Conservation (phyloP, 106 monocot genomes). For the Dendrobium nobile region DNA sequence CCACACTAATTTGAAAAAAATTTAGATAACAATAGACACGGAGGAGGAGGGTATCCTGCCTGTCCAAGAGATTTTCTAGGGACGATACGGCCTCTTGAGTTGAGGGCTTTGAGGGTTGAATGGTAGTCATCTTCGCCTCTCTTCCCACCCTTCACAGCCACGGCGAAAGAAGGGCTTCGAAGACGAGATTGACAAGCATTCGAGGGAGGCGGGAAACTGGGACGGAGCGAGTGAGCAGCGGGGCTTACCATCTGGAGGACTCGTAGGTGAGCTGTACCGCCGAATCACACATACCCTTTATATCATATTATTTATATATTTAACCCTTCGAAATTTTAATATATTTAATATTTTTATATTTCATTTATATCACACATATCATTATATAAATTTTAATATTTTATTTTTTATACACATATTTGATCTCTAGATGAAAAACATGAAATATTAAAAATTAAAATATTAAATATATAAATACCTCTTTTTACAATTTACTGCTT, state of each 20-base stretch:
- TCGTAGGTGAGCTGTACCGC: too few relatives aligned
- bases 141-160: not conserved
- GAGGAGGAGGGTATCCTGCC: constrained; percentile 21
- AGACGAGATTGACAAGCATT: not conserved
- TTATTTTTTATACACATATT: too few relatives aligned
- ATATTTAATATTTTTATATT: too few relatives aligned
- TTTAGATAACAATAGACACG: not conserved
- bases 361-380: too few relatives aligned
- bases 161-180: not conserved
- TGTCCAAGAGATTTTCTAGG: constrained; percentile 89
- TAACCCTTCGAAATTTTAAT: too few relatives aligned
- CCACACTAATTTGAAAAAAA: not conserved
- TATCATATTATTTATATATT: too few relatives aligned
- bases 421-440: too few relatives aligned
- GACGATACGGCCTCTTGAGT: constrained; percentile 50
- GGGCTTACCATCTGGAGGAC: not conserved
- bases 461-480: too few relatives aligned
- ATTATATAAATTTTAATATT: too few relatives aligned
- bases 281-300: too few relatives aligned
- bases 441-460: too few relatives aligned
- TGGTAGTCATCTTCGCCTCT: constrained; percentile 62
- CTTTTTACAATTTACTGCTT: too few relatives aligned
- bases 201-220: not conserved
- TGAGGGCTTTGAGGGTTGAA: constrained; percentile 68
- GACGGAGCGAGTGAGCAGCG: not conserved